These are phyloP conservation scores for Tuber umbilicatum DNA, from an alignment of 495 filamentous ascomycete species.

Conservation along the genomic window DNA sequence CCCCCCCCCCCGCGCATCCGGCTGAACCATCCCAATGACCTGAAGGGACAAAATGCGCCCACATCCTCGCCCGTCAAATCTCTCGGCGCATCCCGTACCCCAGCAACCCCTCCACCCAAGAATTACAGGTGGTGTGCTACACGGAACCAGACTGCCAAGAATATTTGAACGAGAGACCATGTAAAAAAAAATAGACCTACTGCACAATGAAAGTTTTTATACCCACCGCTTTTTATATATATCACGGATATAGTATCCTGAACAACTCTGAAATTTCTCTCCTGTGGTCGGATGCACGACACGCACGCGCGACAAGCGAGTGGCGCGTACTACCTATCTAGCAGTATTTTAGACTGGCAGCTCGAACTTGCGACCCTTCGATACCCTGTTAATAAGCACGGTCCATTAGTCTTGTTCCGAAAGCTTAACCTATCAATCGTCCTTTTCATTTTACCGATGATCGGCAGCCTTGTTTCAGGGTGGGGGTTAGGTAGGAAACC, in stretches of 20 bases:
- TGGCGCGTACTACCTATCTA: constrained; percentile 22
- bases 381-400: constrained; percentile 49
- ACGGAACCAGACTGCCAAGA: background rate
- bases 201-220: constrained; percentile 17
- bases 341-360: constrained; percentile 59
- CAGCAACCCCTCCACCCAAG: constrained; percentile 16
- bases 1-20: too few species aligned
- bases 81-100: constrained; percentile 31
- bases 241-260: constrained; percentile 11
- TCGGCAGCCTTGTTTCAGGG: constrained; percentile 26
- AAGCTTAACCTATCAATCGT: constrained; percentile 21
- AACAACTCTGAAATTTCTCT: constrained; percentile 14
- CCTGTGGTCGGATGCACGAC: constrained; percentile 26
- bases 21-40: constrained; percentile 34
- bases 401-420: constrained; percentile 38
- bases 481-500: constrained; percentile 17
- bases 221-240: constrained; percentile 27
- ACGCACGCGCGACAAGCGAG: constrained; percentile 35
- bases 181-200: background rate
- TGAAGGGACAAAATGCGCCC: constrained; percentile 32
- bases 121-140: background rate
- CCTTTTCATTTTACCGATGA: constrained; percentile 12
- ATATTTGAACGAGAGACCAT: constrained; percentile 1
- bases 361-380: constrained; percentile 85
- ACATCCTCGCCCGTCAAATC: constrained; percentile 38